phyloP scores from a whole-genome alignment of 1,284 basidiomycete species.

The Tranzscheliella williamsii region DNA sequence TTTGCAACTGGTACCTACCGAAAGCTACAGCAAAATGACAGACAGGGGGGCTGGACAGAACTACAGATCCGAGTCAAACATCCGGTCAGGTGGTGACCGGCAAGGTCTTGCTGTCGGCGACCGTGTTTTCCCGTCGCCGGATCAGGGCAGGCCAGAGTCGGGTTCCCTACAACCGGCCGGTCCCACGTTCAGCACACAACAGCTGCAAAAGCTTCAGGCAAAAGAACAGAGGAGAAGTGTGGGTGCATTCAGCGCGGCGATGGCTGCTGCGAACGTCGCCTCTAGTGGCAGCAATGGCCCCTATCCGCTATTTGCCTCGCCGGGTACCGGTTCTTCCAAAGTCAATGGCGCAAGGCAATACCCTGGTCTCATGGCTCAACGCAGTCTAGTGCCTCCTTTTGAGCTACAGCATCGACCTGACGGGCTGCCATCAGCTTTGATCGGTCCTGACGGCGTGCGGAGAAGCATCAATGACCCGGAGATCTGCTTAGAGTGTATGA shows the following conservation, averaged over 20 bases:
- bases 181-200: slow-evolving; percentile 42
- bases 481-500: slow-evolving; percentile 94
- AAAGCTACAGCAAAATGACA: slow-evolving; percentile 9
- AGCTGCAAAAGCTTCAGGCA: slow-evolving; percentile 49
- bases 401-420: slow-evolving; percentile 58
- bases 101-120: background rate
- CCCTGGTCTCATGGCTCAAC: slow-evolving; percentile 55
- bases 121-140: background rate
- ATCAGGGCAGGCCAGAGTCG: background rate
- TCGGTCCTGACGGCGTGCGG: slow-evolving; percentile 53
- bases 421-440: slow-evolving; percentile 49
- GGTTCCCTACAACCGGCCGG: background rate
- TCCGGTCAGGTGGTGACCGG: too few species aligned
- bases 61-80: too few species aligned
- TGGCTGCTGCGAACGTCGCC: slow-evolving; percentile 40
- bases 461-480: slow-evolving; percentile 65
- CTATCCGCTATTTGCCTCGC: slow-evolving; percentile 49
- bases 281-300: slow-evolving; percentile 52
- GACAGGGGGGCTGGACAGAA: too few species aligned
- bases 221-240: slow-evolving; percentile 49
- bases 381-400: slow-evolving; percentile 56
- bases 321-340: slow-evolving; percentile 17
- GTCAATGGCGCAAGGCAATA: slow-evolving; percentile 43
- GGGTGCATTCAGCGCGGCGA: slow-evolving; percentile 48
- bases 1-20: slow-evolving; percentile 42